Conservation (phyloP, 345 rosid species). For the Hibiscus tridactylites region DNA sequence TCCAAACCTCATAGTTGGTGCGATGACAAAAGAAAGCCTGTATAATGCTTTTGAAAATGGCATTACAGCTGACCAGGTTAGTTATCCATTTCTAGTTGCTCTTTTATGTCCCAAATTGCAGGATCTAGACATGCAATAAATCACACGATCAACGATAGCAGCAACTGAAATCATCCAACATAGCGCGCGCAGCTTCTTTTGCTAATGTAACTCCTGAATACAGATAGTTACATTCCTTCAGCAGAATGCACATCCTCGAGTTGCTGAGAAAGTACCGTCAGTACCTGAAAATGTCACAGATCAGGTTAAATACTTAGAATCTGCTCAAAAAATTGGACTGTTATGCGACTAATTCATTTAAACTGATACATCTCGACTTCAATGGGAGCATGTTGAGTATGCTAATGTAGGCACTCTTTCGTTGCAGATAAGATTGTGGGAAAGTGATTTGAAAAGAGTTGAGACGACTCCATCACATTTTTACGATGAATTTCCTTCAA, state of each 20-base stretch:
- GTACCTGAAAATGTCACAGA: conserved; percentile 95
- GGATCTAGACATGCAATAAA: neutral
- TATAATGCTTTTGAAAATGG: conserved; percentile 89
- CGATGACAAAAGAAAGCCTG: conserved; percentile 89
- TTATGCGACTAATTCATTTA: neutral
- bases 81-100: conserved; percentile 11
- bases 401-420: neutral
- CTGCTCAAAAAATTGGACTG: neutral
- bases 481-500: conserved; percentile 81
- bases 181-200: neutral
- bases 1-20: conserved; percentile 86
- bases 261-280: conserved; percentile 65
- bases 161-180: neutral
- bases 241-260: conserved; percentile 90
- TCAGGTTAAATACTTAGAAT: conserved; percentile 45
- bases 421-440: conserved; percentile 90
- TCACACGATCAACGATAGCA: neutral
- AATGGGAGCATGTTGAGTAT: neutral
- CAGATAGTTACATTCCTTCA: conserved; percentile 86
- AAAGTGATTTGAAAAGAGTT: conserved; percentile 81
- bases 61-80: conserved; percentile 79
- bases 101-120: neutral
- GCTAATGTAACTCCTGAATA: conserved; percentile 9
- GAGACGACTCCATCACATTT: conserved; percentile 72
- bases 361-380: neutral